phyloP scores from a whole-genome alignment of 2,329 filamentous ascomycete genomes.

The Trichoderma koningii region DNA sequence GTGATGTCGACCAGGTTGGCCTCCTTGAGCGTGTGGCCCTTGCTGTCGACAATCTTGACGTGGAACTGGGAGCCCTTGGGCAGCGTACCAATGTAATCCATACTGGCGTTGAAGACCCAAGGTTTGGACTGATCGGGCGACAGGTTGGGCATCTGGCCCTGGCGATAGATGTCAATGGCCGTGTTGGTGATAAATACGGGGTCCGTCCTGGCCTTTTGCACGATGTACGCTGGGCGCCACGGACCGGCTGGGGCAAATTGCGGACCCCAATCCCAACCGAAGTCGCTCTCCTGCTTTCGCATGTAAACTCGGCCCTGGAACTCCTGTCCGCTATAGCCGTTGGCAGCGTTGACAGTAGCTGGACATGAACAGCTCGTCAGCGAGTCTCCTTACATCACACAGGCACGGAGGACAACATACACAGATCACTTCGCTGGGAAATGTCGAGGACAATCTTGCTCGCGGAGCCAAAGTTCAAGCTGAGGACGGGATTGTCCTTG shows the following conservation, averaged over 20 bases:
- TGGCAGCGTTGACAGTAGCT: background rate
- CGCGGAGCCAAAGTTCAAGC: slow-evolving; percentile 32
- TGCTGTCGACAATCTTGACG: slow-evolving; percentile 49
- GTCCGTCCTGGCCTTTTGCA: slow-evolving; percentile 47
- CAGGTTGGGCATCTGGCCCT: slow-evolving; percentile 60
- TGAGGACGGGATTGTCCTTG: slow-evolving; percentile 23
- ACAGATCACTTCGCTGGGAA: background rate
- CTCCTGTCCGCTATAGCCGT: slow-evolving; percentile 23
- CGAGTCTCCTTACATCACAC: background rate
- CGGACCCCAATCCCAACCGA: slow-evolving; percentile 66
- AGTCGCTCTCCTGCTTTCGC: slow-evolving; percentile 63
- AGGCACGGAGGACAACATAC: background rate
- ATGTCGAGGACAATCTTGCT: slow-evolving; percentile 27
- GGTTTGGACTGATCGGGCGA: slow-evolving; percentile 57
- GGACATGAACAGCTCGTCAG: background rate
- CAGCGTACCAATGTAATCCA: slow-evolving; percentile 56
- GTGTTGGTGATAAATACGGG: slow-evolving; percentile 42
- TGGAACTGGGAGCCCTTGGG: slow-evolving; percentile 46
- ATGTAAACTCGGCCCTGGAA: slow-evolving; percentile 39
- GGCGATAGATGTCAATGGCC: slow-evolving; percentile 59
- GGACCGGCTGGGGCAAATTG: slow-evolving; percentile 62
- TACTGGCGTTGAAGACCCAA: slow-evolving; percentile 63
- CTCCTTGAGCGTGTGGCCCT: slow-evolving; percentile 42
- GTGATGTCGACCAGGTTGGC: slow-evolving; percentile 44
- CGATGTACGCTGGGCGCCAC: slow-evolving; percentile 60